A percentile compares a stretch with the other conserved stretches of the same genome.
phyloP scores from a whole-genome alignment of 2,329 filamentous ascomycete species.

The Botrytis medusae region DNA sequence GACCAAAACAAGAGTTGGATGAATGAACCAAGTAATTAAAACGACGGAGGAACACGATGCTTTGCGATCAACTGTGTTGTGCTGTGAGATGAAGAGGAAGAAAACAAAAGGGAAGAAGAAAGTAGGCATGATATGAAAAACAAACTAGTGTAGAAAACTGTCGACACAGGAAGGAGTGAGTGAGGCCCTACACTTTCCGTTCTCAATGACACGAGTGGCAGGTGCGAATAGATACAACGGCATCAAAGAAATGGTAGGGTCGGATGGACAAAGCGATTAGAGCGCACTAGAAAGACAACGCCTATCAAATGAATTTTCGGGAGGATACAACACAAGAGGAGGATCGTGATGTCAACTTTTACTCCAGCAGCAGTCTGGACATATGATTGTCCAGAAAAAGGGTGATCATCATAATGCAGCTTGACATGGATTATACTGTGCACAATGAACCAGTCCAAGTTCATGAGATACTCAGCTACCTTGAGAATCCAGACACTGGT shows the following conservation, averaged over 20 bases:
- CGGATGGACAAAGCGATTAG: neutral
- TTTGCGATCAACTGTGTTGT: conserved; percentile 4
- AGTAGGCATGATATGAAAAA: neutral
- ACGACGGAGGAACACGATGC: conserved; percentile 1
- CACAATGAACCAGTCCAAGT: neutral
- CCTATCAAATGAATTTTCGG: neutral
- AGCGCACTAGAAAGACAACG: neutral
- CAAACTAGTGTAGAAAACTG: neutral
- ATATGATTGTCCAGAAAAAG: neutral
- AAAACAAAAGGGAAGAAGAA: conserved; percentile 17
- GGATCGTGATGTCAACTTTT: no score
- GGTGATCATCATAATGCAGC: neutral
- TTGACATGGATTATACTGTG: neutral
- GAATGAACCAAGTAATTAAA: conserved; percentile 9
- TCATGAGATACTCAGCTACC: neutral
- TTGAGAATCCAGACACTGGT: neutral
- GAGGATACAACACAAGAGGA: neutral
- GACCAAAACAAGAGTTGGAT: conserved; percentile 14
- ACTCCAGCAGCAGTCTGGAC: neutral
- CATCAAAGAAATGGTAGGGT: no score
- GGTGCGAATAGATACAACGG: neutral
- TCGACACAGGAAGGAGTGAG: neutral
- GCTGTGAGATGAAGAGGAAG: conserved; percentile 12
- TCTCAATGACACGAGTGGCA: neutral
- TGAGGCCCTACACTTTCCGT: neutral